A percentile compares a stretch with the other conserved stretches of the same genome.
Evolutionary conservation across 768 basidiomycete species (phyloP).

Genomic region (Boletus rufocinnamomeus): DNA sequence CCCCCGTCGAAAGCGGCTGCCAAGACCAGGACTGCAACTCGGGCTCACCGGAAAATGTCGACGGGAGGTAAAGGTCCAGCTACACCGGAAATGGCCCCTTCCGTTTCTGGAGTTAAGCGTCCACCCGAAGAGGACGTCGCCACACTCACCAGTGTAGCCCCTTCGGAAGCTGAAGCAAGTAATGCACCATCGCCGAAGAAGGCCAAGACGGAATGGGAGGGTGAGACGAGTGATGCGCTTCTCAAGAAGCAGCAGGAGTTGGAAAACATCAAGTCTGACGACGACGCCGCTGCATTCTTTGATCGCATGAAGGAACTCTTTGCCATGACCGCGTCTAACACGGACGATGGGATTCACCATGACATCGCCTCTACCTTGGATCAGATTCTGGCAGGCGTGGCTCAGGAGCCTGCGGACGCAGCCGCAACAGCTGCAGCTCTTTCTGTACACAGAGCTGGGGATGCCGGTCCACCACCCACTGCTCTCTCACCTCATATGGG

Average conservation of each 20-base stretch:
- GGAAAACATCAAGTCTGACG: conserved; percentile 60
- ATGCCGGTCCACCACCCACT: conserved; percentile 34
- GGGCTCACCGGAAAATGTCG: conserved; percentile 34
- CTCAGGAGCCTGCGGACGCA: conserved; percentile 39
- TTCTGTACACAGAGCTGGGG: conserved; percentile 28
- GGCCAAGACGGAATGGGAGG: conserved; percentile 70
- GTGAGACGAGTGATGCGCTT: conserved; percentile 53
- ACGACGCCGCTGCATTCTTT: conserved; percentile 63
- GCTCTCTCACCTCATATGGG: conserved; percentile 38
- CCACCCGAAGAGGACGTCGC: conserved; percentile 37
- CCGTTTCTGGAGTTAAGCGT: conserved; percentile 37
- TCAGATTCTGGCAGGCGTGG: conserved; percentile 61
- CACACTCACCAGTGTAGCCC: conserved; percentile 32
- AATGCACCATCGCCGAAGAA: conserved; percentile 74
- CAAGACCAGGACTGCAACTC: conserved; percentile 45
- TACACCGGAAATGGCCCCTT: conserved; percentile 38
- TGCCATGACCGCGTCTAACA: conserved; percentile 46
- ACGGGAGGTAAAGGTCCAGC: conserved; percentile 33
- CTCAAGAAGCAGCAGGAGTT: conserved; percentile 41
- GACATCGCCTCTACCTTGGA: conserved; percentile 63
- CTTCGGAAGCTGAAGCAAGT: conserved; percentile 32
- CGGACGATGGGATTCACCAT: conserved; percentile 42
- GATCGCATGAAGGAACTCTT: conserved; percentile 66
- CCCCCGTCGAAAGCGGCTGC: conserved; percentile 56
- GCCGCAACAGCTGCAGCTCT: conserved; percentile 34